phyloP scores from a whole-genome alignment of 441 rosid species.

The Populus tomentosa region DNA sequence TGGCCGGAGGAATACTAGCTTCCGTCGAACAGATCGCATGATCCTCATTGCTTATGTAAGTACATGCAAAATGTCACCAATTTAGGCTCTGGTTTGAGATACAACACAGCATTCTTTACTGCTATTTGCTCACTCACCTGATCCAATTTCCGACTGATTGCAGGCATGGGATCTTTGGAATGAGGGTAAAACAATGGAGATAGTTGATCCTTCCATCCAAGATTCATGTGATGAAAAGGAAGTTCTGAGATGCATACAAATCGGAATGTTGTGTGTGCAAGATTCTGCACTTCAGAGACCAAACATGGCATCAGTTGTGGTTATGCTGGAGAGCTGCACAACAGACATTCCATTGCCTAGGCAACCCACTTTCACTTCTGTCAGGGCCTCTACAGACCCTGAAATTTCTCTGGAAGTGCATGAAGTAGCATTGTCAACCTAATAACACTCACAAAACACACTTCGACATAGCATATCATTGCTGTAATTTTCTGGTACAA shows the following conservation, averaged over 20 bases:
- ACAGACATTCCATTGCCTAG: constrained; percentile 31
- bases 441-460: too few species aligned
- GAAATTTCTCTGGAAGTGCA: constrained; percentile 20
- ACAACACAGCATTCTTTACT: neutral
- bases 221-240: constrained; percentile 20
- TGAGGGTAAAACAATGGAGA: constrained; percentile 25
- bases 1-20: constrained; percentile 73
- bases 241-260: constrained; percentile 39
- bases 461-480: too few species aligned
- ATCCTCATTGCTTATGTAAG: constrained; percentile 69
- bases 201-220: constrained; percentile 28
- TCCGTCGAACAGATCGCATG: constrained; percentile 45
- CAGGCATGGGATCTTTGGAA: constrained; percentile 58
- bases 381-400: constrained; percentile 36
- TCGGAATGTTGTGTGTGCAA: constrained; percentile 50
- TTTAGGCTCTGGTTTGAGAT: neutral
- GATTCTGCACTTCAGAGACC: constrained; percentile 46
- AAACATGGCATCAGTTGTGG: constrained; percentile 37
- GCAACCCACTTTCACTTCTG: constrained; percentile 40
- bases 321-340: constrained; percentile 30
- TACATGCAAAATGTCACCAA: neutral
- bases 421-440: constrained; percentile 30
- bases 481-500: too few species aligned
- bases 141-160: constrained; percentile 14
- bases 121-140: neutral